A percentile compares a stretch with the other conserved stretches of the same genome.
These are phyloP conservation scores for Phlebiopsis flavidoalba DNA, from an alignment of 768 basidiomycete species.

Conservation along the genomic window DNA sequence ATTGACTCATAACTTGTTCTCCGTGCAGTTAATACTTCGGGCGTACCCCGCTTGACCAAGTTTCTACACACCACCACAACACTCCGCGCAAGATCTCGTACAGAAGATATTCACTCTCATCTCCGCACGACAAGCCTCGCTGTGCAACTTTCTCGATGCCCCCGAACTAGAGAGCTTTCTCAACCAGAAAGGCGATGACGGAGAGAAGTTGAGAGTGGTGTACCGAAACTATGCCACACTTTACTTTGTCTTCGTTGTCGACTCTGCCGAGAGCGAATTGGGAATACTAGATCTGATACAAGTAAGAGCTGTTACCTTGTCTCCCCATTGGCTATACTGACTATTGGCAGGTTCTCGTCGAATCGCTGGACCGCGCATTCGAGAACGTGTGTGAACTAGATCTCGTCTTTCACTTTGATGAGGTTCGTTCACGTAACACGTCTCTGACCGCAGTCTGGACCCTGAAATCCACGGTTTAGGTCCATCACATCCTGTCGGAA, in stretches of 20 bases:
- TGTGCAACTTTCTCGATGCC: slow-evolving; percentile 97
- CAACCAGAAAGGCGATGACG: slow-evolving; percentile 42
- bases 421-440: slow-evolving; percentile 44
- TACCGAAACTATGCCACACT: slow-evolving; percentile 96
- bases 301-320: slow-evolving; percentile 38
- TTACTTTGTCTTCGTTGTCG: slow-evolving; percentile 96
- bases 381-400: slow-evolving; percentile 99
- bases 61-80: slow-evolving; percentile 82
- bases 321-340: background rate
- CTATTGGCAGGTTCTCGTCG: slow-evolving; percentile 81
- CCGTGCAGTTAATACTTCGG: slow-evolving; percentile 85
- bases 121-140: slow-evolving; percentile 67
- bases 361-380: slow-evolving; percentile 91
- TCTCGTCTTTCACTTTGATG: slow-evolving; percentile 97
- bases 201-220: slow-evolving; percentile 77
- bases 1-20: slow-evolving; percentile 13
- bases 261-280: slow-evolving; percentile 93
- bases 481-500: slow-evolving; percentile 92
- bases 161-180: slow-evolving; percentile 78
- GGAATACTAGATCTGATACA: slow-evolving; percentile 96
- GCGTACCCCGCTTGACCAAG: slow-evolving; percentile 78
- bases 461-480: slow-evolving; percentile 38
- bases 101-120: slow-evolving; percentile 90
- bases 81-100: slow-evolving; percentile 63
- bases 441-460: background rate